Base-by-base conservation (phyloP, 345 rosid species). In the Bruguiera gymnorhiza region DNA sequence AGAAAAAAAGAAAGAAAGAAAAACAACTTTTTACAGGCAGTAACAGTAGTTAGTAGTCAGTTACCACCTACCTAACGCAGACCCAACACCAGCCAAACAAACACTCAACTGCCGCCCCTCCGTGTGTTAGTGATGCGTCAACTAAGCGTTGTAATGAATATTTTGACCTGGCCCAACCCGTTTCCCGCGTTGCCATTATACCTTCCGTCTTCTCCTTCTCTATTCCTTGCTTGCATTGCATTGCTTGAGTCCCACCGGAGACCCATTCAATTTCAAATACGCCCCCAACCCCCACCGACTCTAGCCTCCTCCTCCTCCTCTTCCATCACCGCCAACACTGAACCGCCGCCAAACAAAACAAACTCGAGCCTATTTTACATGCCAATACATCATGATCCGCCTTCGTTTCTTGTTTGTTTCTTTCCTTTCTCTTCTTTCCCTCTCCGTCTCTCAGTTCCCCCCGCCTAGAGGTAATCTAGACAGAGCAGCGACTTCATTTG, bases 141-240 rank as follows among this genome's bases (percentile, higher is more conserved):
- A 43, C 50, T 15, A 43, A 43, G 2, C 18, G 50, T 43, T 15
- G 1, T 15, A 13, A 43, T 43, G 50, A 43, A 43, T 13, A 43
- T 43, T 43, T 39, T 80, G 85, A 80, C 83, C 57, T 50, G 76
- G 76, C 81, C 79, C 30, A 43, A 4, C 8, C 0, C 39, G 63
- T 82, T 76, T 85, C 89, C 87, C 89, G 91, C 86, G 86, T 80
- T 63, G 46, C 39, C 70, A 59, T 69, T 76, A 78, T 72, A 72
- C 80, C 67, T 77, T 77, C 68, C 76, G 81, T 59, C 79, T 27
- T 63, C 79, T n/a, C 52, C 80, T 67, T 66, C 79, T 76, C 70
- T 56, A 74, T 84, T 80, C 88, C 86, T 85, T 84, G 54, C 88
- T 76, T 87, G 76, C 76, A 69, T 70, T 79, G 68, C 71, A 69